Evolutionary conservation across 257 asterid genomes (phyloP).

Genomic region (Paraleonurus japonicus): DNA sequence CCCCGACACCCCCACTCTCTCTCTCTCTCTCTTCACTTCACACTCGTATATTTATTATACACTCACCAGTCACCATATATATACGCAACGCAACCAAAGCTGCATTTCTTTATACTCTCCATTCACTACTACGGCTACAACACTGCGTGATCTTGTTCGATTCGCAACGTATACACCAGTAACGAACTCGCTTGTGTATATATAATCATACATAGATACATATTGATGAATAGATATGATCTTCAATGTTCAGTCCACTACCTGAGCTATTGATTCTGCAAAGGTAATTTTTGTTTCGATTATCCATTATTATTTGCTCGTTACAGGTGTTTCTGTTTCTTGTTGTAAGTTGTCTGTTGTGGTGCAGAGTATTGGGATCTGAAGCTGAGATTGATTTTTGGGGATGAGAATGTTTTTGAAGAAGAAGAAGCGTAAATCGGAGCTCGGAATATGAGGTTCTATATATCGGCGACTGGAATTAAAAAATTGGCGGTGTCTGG

Average conservation of each 20-base stretch:
- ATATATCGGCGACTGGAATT: conserved; percentile 46
- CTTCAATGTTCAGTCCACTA: conserved; percentile 5
- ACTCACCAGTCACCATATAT: background rate
- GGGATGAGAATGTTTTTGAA: conserved; percentile 29
- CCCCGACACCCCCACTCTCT: background rate
- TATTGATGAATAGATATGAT: background rate
- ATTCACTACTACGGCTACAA: too few species aligned
- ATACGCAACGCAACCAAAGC: background rate
- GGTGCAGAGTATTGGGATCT: conserved; percentile 26
- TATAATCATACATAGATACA: background rate
- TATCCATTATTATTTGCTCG: background rate
- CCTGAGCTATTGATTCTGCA: conserved; percentile 8
- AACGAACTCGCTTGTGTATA: background rate
- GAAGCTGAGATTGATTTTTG: conserved; percentile 17
- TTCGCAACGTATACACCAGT: conserved; percentile 15
- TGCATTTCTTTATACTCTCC: background rate
- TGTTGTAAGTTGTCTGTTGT: background rate
- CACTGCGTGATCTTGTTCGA: conserved; percentile 32
- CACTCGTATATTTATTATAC: background rate
- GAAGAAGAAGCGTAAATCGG: conserved; percentile 38
- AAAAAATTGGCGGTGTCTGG: conserved; percentile 43
- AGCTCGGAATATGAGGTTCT: conserved; percentile 48
- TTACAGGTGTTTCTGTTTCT: background rate
- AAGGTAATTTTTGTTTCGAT: conserved; percentile 16
- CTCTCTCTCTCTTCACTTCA: conserved; percentile 3